phyloP scores from a whole-genome alignment of 768 basidiomycete genomes.

The Tephrocybe sp. region DNA sequence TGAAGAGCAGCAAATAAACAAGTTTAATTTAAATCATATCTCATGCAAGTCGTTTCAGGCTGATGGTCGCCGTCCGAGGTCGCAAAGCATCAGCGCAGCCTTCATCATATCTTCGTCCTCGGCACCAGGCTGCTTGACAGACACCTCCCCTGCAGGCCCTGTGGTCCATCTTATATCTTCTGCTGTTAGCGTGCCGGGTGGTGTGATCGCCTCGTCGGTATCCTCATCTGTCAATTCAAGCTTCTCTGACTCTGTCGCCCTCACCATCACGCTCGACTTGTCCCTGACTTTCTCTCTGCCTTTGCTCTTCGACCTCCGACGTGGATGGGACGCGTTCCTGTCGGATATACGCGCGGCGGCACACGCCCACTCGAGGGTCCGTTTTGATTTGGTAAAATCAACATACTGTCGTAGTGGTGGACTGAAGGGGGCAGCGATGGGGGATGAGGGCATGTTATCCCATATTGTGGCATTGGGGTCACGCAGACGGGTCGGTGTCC shows the following conservation, averaged over 20 bases:
- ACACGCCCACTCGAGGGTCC: slow-evolving; percentile 75
- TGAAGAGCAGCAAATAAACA: slow-evolving; percentile 15
- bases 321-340: slow-evolving; percentile 29
- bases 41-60: slow-evolving; percentile 9
- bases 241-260: slow-evolving; percentile 11
- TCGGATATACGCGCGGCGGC: slow-evolving; percentile 54
- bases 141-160: slow-evolving; percentile 18
- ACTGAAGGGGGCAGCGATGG: slow-evolving; percentile 51
- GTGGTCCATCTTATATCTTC: slow-evolving; percentile 38
- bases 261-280: slow-evolving; percentile 18
- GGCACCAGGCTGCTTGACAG: slow-evolving; percentile 20
- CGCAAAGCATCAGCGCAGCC: slow-evolving; percentile 66
- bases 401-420: slow-evolving; percentile 47
- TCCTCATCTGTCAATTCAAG: slow-evolving; percentile 61
- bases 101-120: slow-evolving; percentile 69
- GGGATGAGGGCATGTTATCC: slow-evolving; percentile 65
- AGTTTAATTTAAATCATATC: slow-evolving; percentile 17
- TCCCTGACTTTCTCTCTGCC: no score
- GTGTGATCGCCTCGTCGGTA: slow-evolving; percentile 63
- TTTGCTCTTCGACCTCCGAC: slow-evolving; percentile 5
- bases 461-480: slow-evolving; percentile 39
- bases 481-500: slow-evolving; percentile 37
- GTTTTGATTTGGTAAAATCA: slow-evolving; percentile 44
- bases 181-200: slow-evolving; percentile 49
- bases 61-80: slow-evolving; percentile 36